Percentiles rank a stretch among this genome's conserved stretches.
Evolutionary conservation across 805 yeast genomes (phyloP).

Genomic region (Candida ovalis): DNA sequence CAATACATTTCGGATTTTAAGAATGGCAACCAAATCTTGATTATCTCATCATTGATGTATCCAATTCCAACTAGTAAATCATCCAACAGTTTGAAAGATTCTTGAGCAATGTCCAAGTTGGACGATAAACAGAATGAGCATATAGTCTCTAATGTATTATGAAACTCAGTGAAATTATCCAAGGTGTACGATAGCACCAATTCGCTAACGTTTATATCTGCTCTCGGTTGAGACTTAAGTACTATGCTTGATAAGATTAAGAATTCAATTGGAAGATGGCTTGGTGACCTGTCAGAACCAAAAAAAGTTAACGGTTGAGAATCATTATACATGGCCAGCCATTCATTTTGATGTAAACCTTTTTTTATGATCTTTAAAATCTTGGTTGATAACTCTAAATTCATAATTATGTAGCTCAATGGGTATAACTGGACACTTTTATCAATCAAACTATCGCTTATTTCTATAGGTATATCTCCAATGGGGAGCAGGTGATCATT

Average conservation of each 20-base stretch:
- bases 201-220: conserved; percentile 3
- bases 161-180: conserved; percentile 9
- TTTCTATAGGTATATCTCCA: conserved; percentile 9
- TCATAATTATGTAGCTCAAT: conserved; percentile 3
- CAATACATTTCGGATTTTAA: conserved; percentile 6
- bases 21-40: conserved; percentile 5
- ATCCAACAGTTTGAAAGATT: conserved; percentile 11
- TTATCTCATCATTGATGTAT: conserved; percentile 7
- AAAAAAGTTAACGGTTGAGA: not conserved
- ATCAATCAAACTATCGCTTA: conserved; percentile 6
- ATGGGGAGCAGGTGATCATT: conserved; percentile 5
- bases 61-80: conserved; percentile 14
- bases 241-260: conserved; percentile 6
- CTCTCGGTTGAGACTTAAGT: not conserved
- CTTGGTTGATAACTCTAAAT: not conserved
- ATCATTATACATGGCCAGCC: conserved; percentile 4
- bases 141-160: conserved; percentile 5
- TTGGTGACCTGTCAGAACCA: not conserved
- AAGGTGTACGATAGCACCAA: conserved; percentile 13
- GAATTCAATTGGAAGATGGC: conserved; percentile 8
- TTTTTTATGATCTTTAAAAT: conserved; percentile 1
- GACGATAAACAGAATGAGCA: conserved; percentile 11
- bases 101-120: not conserved
- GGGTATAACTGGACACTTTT: conserved; percentile 9
- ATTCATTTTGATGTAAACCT: not conserved